These are phyloP conservation scores for Xylariaceae sp. DNA, from an alignment of 2,329 filamentous ascomycete genomes.

Conservation along the genomic window DNA sequence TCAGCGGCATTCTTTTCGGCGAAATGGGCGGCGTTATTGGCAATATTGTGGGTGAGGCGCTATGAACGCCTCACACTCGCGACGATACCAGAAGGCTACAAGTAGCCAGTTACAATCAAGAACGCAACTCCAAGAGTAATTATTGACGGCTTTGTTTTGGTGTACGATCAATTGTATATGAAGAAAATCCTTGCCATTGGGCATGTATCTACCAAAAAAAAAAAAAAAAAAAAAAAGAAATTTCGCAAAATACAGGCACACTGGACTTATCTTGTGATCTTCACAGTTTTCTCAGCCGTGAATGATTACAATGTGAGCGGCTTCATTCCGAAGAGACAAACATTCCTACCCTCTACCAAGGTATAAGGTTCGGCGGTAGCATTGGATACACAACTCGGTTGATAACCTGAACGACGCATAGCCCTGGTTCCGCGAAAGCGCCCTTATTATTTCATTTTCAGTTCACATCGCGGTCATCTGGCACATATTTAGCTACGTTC, in stretches of 20 bases:
- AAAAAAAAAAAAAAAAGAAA: constrained; percentile 9
- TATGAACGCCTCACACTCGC: constrained; percentile 27
- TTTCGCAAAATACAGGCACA: constrained; percentile 4
- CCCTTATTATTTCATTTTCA: constrained; percentile 42
- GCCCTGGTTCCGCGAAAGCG: no score
- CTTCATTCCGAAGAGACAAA: not conserved
- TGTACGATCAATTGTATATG: constrained; percentile 22
- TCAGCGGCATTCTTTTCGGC: constrained; percentile 74
- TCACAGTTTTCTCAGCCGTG: not conserved
- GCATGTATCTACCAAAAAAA: constrained; percentile 7
- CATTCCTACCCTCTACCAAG: constrained; percentile 33
- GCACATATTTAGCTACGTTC: constrained; percentile 50
- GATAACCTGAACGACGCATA: constrained; percentile 38
- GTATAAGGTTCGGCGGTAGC: constrained; percentile 35
- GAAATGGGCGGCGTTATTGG: constrained; percentile 63
- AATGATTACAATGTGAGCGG: not conserved
- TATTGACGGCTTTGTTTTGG: constrained; percentile 24
- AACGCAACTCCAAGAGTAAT: not conserved
- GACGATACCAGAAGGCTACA: constrained; percentile 9
- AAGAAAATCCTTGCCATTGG: constrained; percentile 9
- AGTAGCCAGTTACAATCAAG: constrained; percentile 3
- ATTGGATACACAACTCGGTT: constrained; percentile 40
- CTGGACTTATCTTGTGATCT: not conserved
- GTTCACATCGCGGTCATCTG: constrained; percentile 42
- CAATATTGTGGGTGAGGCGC: constrained; percentile 42